Base-by-base conservation (phyloP, 192 early-diverging fungal genomes). In the Ramicandelaber brevisporus region DNA sequence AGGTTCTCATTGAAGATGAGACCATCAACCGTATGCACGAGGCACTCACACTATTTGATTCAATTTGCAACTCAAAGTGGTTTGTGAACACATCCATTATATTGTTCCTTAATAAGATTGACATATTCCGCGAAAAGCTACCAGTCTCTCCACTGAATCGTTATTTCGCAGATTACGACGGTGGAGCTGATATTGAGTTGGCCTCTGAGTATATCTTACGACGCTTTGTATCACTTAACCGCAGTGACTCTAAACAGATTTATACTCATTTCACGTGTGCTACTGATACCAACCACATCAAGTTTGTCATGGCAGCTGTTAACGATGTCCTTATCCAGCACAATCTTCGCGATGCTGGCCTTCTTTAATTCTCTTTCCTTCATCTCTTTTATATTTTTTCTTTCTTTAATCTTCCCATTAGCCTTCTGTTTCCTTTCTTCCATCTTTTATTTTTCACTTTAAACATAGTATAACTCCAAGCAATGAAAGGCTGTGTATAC, bases 101-200 rank as follows among this genome's bases (percentile, higher is more conserved):
- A 44, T 59, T 96, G 26, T 96, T 96, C 69, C 58, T 96, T 28
- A 96, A 96, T 70, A 96, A 96, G 57, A 85, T 96, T 38, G 89
- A 96, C 61, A 60, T 85, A 15, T 90, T 96, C 63, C 66, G 61
- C 33, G 72, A 82, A 40, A 96, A 96, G 58, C 54, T 96, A 30
- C 65, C 66, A 17, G 50, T 55, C 20, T 77, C 70, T 10, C 81
- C 86, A 14, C 64, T 96, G 64, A 37, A 46, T 17, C 70, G 78
- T 30, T 96, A 77, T 52, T 96, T 96, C 62, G 62, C 70, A 0
- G 89, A 96, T 46, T 96, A 73, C 46, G 57, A 50, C 32, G 73
- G 70, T 26, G 73, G 70, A 23, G 47, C 61, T 34, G 58, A 80
- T 47, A 73, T 63, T 28, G 77, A 80, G 20, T 53, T 53, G 11